Percentiles rank a stretch among this genome's conserved stretches.
Evolutionary conservation across 352 stramenopile species (phyloP).

Genomic region (Blastocystis sp.): DNA sequence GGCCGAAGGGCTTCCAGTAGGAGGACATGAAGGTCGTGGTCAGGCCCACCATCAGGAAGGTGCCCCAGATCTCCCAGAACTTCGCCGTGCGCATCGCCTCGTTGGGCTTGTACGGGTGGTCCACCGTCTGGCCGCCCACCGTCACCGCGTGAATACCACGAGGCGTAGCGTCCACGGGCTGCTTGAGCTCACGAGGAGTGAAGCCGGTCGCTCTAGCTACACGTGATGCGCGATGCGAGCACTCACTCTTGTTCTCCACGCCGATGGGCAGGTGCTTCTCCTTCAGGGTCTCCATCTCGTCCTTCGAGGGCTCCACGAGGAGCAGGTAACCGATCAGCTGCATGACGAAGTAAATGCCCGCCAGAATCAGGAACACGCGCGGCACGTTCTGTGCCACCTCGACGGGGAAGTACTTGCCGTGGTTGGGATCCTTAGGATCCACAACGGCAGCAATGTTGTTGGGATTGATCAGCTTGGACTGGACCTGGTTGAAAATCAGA

Average conservation of each 20-base stretch:
- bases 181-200: slow-evolving; percentile 50
- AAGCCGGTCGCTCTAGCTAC: slow-evolving; percentile 23
- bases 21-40: slow-evolving; percentile 62
- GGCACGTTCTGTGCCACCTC: slow-evolving; percentile 43
- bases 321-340: slow-evolving; percentile 28
- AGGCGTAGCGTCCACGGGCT: slow-evolving; percentile 17
- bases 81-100: slow-evolving; percentile 40
- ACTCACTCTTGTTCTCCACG: slow-evolving; percentile 31
- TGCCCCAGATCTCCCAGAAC: slow-evolving; percentile 69
- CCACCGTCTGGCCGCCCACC: neutral
- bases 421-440: slow-evolving; percentile 30
- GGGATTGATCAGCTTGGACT: slow-evolving; percentile 60
- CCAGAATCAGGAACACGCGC: slow-evolving; percentile 30
- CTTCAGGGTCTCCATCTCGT: slow-evolving; percentile 51
- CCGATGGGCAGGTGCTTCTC: slow-evolving; percentile 37
- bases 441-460: slow-evolving; percentile 44
- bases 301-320: slow-evolving; percentile 39
- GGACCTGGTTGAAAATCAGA: slow-evolving; percentile 68
- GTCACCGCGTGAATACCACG: slow-evolving; percentile 37
- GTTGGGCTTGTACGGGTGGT: slow-evolving; percentile 60
- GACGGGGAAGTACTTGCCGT: slow-evolving; percentile 47
- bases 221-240: neutral
- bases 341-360: slow-evolving; percentile 35
- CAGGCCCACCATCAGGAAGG: slow-evolving; percentile 66
- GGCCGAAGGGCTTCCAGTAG: slow-evolving; percentile 64